phyloP scores from a whole-genome alignment of 2,329 filamentous ascomycete genomes.

The Aspergillus neotritici region DNA sequence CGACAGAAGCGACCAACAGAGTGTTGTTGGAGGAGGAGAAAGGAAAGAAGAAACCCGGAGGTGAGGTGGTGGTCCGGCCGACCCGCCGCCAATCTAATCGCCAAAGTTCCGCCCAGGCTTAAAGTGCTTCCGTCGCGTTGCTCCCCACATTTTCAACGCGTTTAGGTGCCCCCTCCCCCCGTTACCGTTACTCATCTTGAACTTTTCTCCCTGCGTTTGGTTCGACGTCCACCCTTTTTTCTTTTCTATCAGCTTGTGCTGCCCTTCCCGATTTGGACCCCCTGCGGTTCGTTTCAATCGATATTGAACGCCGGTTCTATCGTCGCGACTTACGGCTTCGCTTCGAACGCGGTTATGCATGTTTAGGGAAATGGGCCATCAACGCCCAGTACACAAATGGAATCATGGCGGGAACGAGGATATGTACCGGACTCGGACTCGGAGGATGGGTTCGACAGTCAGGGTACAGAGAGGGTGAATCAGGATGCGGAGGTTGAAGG shows the following conservation, averaged over 20 bases:
- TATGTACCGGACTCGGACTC: slow-evolving; percentile 50
- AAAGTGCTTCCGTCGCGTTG: slow-evolving; percentile 17
- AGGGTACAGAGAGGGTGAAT: slow-evolving; percentile 17
- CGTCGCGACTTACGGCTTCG: not conserved
- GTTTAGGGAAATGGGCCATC: slow-evolving; percentile 33
- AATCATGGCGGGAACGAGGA: slow-evolving; percentile 47
- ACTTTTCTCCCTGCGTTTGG: not conserved
- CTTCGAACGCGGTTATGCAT: slow-evolving; percentile 18
- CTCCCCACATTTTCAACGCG: slow-evolving; percentile 25
- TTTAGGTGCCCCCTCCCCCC: slow-evolving; percentile 5
- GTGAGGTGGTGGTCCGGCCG: slow-evolving; percentile 4
- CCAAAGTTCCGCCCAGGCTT: slow-evolving; percentile 17
- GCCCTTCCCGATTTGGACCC: too few relatives aligned
- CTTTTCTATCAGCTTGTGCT: not conserved
- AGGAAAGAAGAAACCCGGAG: slow-evolving; percentile 4
- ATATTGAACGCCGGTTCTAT: not conserved
- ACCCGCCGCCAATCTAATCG: slow-evolving; percentile 11
- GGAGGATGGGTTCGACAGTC: slow-evolving; percentile 38
- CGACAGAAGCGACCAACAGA: not conserved
- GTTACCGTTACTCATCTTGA: not conserved
- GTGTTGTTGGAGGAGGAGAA: slow-evolving; percentile 1
- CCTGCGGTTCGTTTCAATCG: not conserved
- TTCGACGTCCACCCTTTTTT: not conserved
- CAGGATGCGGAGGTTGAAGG: not conserved
- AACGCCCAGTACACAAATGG: slow-evolving; percentile 35